Conservation (phyloP, 306 rosid genomes). For the Prunus davidiana region DNA sequence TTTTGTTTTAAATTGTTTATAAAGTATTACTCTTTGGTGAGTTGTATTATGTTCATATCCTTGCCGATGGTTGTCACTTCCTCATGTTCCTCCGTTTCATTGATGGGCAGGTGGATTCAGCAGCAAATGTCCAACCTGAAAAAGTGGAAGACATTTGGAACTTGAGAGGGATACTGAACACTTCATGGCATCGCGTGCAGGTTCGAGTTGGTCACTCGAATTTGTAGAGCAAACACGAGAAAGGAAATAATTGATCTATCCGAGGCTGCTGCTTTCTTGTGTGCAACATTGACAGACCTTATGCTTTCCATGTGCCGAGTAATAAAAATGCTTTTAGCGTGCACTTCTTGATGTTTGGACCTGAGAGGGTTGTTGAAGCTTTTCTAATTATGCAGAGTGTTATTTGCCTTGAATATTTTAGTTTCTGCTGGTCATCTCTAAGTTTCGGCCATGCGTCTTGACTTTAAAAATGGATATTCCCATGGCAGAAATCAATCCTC, state of each 20-base stretch:
- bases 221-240: constrained; percentile 29
- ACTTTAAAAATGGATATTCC: background rate
- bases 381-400: background rate
- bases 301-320: background rate
- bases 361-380: background rate
- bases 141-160: constrained; percentile 85
- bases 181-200: constrained; percentile 83
- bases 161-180: constrained; percentile 87
- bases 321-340: background rate
- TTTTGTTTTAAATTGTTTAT: no score
- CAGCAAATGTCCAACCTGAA: constrained; percentile 88
- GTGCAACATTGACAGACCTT: background rate
- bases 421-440: background rate
- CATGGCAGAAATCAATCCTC: background rate
- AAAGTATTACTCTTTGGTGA: background rate
- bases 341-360: background rate
- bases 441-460: background rate
- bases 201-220: constrained; percentile 73
- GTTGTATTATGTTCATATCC: background rate
- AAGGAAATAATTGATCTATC: background rate
- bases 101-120: constrained; percentile 73
- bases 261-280: background rate
- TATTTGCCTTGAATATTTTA: background rate
- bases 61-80: background rate
- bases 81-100: background rate